Evolutionary conservation across 257 asterid species (phyloP).

Genomic region (Handroanthus guayacan): DNA sequence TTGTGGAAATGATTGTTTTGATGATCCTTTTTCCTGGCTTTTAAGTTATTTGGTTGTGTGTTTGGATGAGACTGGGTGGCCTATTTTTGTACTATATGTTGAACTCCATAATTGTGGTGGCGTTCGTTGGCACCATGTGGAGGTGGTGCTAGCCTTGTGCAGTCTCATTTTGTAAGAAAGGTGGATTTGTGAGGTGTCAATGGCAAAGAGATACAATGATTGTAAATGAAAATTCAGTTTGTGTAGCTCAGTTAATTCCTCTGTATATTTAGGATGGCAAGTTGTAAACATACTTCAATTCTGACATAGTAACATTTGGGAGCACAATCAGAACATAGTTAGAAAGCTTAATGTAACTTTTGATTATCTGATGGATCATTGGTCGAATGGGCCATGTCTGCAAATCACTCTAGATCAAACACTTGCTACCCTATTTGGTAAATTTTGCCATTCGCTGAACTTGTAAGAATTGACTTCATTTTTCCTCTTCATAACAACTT

Average conservation of each 20-base stretch:
- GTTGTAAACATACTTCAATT: slow-evolving; percentile 18
- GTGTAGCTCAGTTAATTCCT: background rate
- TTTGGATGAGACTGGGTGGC: slow-evolving; percentile 1
- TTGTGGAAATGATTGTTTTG: background rate
- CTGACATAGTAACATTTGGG: slow-evolving; percentile 6
- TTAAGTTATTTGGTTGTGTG: background rate
- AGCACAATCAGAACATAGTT: background rate
- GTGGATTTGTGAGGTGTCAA: background rate
- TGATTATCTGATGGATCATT: slow-evolving; percentile 16
- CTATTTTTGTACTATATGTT: background rate
- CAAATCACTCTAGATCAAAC: background rate
- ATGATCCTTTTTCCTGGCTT: background rate
- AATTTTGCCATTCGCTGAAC: slow-evolving; percentile 8
- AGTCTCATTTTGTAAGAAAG: background rate
- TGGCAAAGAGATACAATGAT: background rate
- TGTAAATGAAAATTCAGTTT: background rate
- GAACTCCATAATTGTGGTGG: background rate
- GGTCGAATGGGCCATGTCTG: background rate
- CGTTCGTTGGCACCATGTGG: background rate
- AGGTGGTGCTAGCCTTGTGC: background rate
- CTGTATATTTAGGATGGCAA: background rate
- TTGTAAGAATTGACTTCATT: slow-evolving; percentile 6
- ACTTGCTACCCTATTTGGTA: background rate
- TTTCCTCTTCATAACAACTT: background rate
- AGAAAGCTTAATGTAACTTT: slow-evolving; percentile 10